phyloP scores from a whole-genome alignment of 768 basidiomycete genomes.

The Termitomyces sp. region DNA sequence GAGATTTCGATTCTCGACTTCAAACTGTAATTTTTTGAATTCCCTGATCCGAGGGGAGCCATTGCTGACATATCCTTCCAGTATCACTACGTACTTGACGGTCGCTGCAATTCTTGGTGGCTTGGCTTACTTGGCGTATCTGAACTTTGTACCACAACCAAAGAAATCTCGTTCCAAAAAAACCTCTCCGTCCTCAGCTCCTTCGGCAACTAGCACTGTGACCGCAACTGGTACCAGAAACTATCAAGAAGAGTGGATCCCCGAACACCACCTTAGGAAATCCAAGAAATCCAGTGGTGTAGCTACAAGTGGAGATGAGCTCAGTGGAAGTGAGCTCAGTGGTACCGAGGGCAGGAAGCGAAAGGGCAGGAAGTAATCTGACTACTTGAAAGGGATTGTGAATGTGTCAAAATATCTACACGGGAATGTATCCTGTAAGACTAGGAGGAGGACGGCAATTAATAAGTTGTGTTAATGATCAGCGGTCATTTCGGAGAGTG shows the following conservation, averaged over 20 bases:
- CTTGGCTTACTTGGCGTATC: slow-evolving; percentile 61
- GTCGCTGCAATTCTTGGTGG: slow-evolving; percentile 63
- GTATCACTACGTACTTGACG: slow-evolving; percentile 70
- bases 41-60: background rate
- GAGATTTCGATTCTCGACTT: slow-evolving; percentile 75
- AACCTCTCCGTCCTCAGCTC: slow-evolving; percentile 27
- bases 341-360: slow-evolving; percentile 62
- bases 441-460: too few species aligned
- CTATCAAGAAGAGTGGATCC: slow-evolving; percentile 91
- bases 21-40: slow-evolving; percentile 59
- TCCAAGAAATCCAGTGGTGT: slow-evolving; percentile 46
- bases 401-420: slow-evolving; percentile 10
- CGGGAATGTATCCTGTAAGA: slow-evolving; percentile 4
- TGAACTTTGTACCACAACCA: slow-evolving; percentile 60
- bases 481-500: too few species aligned
- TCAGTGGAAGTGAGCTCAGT: slow-evolving; percentile 65
- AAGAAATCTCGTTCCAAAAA: slow-evolving; percentile 58
- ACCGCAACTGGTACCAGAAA: slow-evolving; percentile 67
- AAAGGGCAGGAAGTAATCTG: slow-evolving; percentile 41
- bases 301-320: slow-evolving; percentile 56
- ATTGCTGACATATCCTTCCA: slow-evolving; percentile 17
- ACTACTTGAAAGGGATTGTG: background rate
- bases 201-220: slow-evolving; percentile 52
- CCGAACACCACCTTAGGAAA: slow-evolving; percentile 83
- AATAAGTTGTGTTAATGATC: too few species aligned